Base-by-base conservation (phyloP, 2,329 filamentous ascomycete genomes). In the Botrytis sinoallii region DNA sequence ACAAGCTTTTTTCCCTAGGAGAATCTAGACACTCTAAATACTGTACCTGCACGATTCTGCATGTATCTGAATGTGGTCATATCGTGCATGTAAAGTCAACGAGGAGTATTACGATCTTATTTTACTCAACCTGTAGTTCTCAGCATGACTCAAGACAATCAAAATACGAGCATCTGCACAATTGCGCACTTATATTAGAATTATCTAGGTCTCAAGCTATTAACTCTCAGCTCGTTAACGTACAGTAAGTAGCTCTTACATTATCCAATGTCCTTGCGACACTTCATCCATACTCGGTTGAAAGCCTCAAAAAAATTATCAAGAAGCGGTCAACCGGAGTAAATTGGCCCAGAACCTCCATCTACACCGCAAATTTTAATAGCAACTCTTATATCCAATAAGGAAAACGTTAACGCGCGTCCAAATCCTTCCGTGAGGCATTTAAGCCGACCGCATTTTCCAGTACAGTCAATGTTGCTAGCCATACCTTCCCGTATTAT, bases 41-140 rank as follows among this genome's bases (percentile, higher is more conserved):
- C 12, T n/a, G 46, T 66, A 71, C 70, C 72, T 74, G 68, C 72
- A 71, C 55, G 69, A 61, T 74, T 29, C 55, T 72, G 69, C 73
- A 71, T 55, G n/a, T 22, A 29, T 60, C 25, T 42, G 12, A 74
- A 74, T 66, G 55, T 63, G 55, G 61, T 29, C 29, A 46, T 16
- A 74, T 72, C 63, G 38, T 74, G 22, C 63, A 72, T 66, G 40
- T 55, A 57, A 46, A 48, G 18, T 22, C 40, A 46, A 46, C 40
- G 46, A 14, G 22, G 16, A 52, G 32, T 67, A 12, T 40, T 29
- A 22, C 14, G 2, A 40, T 55, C 16, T 52, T 29, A 4, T 29
- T 55, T 10, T 67, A 25, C 35, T 40, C 14, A 14, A 67, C 32
- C 1, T 16, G 25, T 14, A 55, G 18, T 40, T n/a, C 22, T 55